A percentile compares a stretch with the other conserved stretches of the same genome.
Conservation (phyloP, 108 stramenopile genomes). For the Aurantiochytrium sp. region DNA sequence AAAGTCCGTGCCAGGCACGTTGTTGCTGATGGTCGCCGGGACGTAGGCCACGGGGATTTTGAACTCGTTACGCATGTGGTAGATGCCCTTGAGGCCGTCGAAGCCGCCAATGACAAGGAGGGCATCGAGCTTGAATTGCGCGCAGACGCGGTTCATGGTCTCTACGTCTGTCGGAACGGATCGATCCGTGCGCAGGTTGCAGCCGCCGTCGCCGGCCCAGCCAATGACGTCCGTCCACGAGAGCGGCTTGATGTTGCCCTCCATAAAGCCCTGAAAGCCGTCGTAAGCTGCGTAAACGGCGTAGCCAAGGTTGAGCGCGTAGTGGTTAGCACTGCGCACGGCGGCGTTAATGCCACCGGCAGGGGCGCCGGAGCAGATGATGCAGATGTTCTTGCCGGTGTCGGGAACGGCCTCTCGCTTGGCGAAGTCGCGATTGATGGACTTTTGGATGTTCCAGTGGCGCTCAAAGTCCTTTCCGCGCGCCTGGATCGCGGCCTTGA, state of each 20-base stretch:
- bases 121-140: background rate
- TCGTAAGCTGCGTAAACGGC: background rate
- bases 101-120: constrained; percentile 25
- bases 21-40: constrained; percentile 11
- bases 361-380: constrained; percentile 15
- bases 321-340: background rate
- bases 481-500: background rate
- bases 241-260: constrained; percentile 15
- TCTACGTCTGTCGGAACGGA: background rate
- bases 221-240: background rate
- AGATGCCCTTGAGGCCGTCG: constrained; percentile 17
- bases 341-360: constrained; percentile 16
- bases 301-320: background rate
- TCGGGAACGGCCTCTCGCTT: background rate
- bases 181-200: background rate
- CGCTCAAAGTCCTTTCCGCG: background rate
- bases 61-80: background rate
- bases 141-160: background rate
- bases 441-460: background rate
- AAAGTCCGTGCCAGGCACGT: constrained; percentile 21
- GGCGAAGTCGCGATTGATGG: constrained; percentile 20
- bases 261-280: background rate
- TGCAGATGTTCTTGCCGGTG: background rate
- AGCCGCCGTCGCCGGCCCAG: constrained; percentile 21
- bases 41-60: background rate